A percentile compares a stretch with the other conserved stretches of the same genome.
phyloP scores from a whole-genome alignment of 2,329 filamentous ascomycete species.

The Calonectria fujianensis region DNA sequence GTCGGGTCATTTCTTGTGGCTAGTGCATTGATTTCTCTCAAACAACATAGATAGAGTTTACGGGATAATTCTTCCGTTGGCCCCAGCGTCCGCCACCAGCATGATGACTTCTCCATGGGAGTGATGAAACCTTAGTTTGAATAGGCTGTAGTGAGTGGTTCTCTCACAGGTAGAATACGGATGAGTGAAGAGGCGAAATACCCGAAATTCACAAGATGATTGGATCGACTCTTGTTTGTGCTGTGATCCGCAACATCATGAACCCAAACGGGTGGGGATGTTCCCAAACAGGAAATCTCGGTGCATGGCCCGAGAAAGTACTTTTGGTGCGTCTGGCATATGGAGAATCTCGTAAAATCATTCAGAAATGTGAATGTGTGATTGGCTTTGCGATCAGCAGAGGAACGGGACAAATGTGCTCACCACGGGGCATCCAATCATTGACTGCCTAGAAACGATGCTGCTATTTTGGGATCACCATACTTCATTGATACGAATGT shows the following conservation, averaged over 20 bases:
- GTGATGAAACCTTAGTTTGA: constrained; percentile 13
- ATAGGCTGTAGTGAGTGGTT: too few relatives aligned
- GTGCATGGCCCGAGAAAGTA: not conserved
- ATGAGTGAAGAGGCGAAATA: not conserved
- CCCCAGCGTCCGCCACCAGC: not conserved
- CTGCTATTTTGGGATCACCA: not conserved
- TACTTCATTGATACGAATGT: not conserved
- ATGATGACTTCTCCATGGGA: not conserved
- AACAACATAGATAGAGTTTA: not conserved
- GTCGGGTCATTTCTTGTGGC: not conserved
- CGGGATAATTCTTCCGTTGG: constrained; percentile 23
- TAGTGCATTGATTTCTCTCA: not conserved
- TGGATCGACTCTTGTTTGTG: not conserved
- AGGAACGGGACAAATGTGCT: too few relatives aligned
- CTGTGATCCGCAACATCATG: not conserved
- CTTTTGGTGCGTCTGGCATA: not conserved
- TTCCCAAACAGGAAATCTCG: constrained; percentile 4
- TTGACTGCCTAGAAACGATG: not conserved
- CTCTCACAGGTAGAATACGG: not conserved
- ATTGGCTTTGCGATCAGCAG: too few relatives aligned
- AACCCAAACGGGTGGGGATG: not conserved
- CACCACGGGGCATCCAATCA: not conserved
- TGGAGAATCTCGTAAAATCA: not conserved
- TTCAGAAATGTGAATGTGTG: not conserved
- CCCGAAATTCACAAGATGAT: not conserved